Percentiles rank a stretch among this genome's conserved stretches.
Conservation (phyloP, 192 early-diverging fungal species). For the Coemansia sp. region DNA sequence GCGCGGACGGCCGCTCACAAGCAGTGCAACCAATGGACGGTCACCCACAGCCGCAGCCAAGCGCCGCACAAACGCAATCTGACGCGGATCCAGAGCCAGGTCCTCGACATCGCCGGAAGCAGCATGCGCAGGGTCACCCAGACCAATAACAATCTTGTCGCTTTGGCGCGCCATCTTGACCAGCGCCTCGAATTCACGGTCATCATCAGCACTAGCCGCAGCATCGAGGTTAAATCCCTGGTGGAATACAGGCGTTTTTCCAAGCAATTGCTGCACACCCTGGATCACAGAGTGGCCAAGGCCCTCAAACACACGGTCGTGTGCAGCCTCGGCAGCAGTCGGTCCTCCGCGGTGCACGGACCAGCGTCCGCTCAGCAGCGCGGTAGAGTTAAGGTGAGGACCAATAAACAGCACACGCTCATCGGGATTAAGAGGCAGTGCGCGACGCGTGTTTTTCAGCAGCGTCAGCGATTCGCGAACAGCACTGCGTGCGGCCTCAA, state of each 20-base stretch:
- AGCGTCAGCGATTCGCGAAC: constrained; percentile 58
- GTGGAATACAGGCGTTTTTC: constrained; percentile 1
- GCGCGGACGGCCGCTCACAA: constrained; percentile 57
- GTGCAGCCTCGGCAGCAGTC: not conserved
- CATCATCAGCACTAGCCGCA: not conserved
- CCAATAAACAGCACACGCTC: constrained; percentile 57
- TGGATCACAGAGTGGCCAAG: constrained; percentile 19
- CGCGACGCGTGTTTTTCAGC: constrained; percentile 47
- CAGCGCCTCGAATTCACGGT: constrained; percentile 1
- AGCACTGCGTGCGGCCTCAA: constrained; percentile 43
- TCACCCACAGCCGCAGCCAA: constrained; percentile 7
- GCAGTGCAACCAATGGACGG: constrained; percentile 46
- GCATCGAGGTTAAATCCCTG: constrained; percentile 9
- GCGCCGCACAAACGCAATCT: constrained; percentile 30
- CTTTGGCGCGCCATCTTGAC: constrained; percentile 13
- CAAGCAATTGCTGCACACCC: constrained; percentile 9
- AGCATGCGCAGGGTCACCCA: constrained; percentile 20
- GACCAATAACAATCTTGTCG: constrained; percentile 38
- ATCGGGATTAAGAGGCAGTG: constrained; percentile 44
- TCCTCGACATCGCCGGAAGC: not conserved
- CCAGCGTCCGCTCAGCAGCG: constrained; percentile 55
- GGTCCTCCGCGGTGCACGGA: constrained; percentile 50
- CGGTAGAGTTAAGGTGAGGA: constrained; percentile 53
- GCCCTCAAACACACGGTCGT: constrained; percentile 25
- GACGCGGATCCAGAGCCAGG: constrained; percentile 23